phyloP scores from a whole-genome alignment of 768 basidiomycete species.

The Asterophora lycoperdoides region DNA sequence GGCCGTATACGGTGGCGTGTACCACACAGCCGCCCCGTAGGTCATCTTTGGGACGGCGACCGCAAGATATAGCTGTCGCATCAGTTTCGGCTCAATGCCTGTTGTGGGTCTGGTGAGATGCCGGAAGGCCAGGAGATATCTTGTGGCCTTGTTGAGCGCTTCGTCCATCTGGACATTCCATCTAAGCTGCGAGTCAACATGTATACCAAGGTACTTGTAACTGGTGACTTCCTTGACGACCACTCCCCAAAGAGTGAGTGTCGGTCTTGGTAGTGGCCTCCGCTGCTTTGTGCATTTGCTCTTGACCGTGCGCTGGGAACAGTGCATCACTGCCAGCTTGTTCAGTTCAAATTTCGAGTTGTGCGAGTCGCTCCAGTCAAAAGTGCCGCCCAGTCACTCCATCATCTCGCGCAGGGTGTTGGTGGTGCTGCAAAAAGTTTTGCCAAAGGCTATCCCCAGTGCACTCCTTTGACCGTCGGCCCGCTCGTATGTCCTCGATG shows the following conservation, averaged over 20 bases:
- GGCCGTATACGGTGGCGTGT: slow-evolving; percentile 9
- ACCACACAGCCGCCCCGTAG: slow-evolving; percentile 21
- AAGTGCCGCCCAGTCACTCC: neutral
- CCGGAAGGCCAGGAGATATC: too few species aligned
- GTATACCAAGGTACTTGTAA: slow-evolving; percentile 27
- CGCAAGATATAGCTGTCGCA: slow-evolving; percentile 20
- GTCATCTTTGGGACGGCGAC: slow-evolving; percentile 22
- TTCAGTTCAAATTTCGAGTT: neutral
- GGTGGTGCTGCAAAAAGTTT: slow-evolving; percentile 4
- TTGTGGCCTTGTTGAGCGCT: neutral
- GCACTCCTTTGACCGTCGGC: too few species aligned
- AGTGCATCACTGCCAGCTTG: neutral
- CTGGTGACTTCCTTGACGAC: slow-evolving; percentile 9
- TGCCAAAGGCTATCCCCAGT: too few species aligned
- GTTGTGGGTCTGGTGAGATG: neutral
- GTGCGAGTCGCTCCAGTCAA: neutral
- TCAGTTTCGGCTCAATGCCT: slow-evolving; percentile 10
- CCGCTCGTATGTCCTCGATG: neutral
- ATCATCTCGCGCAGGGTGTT: slow-evolving; percentile 11
- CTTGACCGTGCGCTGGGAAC: neutral
- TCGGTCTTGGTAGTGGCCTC: neutral
- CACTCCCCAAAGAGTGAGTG: neutral
- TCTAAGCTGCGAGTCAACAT: slow-evolving; percentile 17
- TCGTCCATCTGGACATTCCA: slow-evolving; percentile 3
- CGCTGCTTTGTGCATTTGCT: neutral